Evolutionary conservation across 2,329 filamentous ascomycete genomes (phyloP).

Genomic region (Pleurostoma richardsiae): DNA sequence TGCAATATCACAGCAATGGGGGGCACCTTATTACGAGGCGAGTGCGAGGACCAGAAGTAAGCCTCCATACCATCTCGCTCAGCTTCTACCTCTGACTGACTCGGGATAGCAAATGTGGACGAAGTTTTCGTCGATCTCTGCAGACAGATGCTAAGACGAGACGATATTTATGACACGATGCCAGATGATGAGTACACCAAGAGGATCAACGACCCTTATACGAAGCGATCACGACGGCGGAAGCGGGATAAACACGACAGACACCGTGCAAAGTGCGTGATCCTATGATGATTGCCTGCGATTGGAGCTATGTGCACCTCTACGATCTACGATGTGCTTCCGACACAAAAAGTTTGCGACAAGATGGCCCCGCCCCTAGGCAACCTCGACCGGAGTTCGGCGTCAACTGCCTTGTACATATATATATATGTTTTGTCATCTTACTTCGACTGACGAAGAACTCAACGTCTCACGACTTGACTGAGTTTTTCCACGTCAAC

Average conservation of each 20-base stretch:
- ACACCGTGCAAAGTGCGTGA: neutral
- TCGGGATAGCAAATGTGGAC: conserved; percentile 68
- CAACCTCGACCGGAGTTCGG: too few species aligned
- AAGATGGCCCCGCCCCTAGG: too few species aligned
- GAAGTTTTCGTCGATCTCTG: conserved; percentile 85
- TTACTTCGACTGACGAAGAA: too few species aligned
- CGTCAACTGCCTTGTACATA: too few species aligned
- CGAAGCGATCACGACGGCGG: too few species aligned
- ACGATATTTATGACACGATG: conserved; percentile 38
- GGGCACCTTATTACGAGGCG: conserved; percentile 86
- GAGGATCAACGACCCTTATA: neutral
- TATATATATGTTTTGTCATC: too few species aligned
- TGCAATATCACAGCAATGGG: conserved; percentile 80
- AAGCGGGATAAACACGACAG: neutral
- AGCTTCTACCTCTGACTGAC: conserved; percentile 11
- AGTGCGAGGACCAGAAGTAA: conserved; percentile 71
- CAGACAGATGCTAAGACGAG: conserved; percentile 74
- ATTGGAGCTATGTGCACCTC: too few species aligned
- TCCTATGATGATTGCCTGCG: neutral
- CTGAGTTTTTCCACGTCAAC: too few species aligned
- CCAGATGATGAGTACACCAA: neutral
- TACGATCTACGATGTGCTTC: too few species aligned
- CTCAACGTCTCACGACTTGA: too few species aligned
- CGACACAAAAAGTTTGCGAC: too few species aligned
- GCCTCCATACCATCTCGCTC: conserved; percentile 15